Evolutionary conservation across 495 filamentous ascomycete species (phyloP), one percentile per base, ranked within the genome.

Genomic region (Thozetella sp.): DNA sequence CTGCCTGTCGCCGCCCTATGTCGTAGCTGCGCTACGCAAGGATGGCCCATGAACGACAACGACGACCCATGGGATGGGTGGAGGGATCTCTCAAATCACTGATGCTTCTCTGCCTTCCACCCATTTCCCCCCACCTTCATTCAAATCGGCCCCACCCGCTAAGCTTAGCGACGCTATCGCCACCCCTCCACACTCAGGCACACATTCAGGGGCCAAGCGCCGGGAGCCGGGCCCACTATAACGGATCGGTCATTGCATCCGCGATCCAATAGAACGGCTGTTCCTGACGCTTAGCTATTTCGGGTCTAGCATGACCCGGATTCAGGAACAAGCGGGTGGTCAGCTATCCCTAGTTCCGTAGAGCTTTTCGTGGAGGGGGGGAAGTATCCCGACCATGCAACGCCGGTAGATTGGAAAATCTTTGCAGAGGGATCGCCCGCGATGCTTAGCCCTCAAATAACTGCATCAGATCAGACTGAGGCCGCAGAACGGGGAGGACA

Each of bases 211-310:
- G 43, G 34, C 37, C 54, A 45, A 53, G 52, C 63, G 54, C 61
- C 60, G 22, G 51, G 50, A 53, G 53, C 62, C 62, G 64, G 66
- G n/a, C 66, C 66, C 67, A 71, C 64, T 58, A 61, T 59, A 59
- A 66, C 71, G 69, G 72, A 62, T 68, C 70, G 65, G 63, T 58
- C 62, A 70, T 51, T 60, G 66, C 65, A 70, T 75, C 75, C 75
- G 75, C 75, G 74, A 72, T 30, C 78, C 78, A 80, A 80, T 80
- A 55, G 71, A 54, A 64, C 51, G 43, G 40, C 63, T 69, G 76
- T 80, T 69, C 77, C 77, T 80, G 78, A 68, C 72, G 72, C 74
- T 78, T 72, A 64, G 59, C 75, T 65, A 13, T 22, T 64, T 60
- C 34, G 25, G 22, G 54, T 15, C 57, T 61, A 15, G 17, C 51